These are phyloP conservation scores for Coemansia sp. DNA, from an alignment of 192 early-diverging fungal species.

Conservation along the genomic window DNA sequence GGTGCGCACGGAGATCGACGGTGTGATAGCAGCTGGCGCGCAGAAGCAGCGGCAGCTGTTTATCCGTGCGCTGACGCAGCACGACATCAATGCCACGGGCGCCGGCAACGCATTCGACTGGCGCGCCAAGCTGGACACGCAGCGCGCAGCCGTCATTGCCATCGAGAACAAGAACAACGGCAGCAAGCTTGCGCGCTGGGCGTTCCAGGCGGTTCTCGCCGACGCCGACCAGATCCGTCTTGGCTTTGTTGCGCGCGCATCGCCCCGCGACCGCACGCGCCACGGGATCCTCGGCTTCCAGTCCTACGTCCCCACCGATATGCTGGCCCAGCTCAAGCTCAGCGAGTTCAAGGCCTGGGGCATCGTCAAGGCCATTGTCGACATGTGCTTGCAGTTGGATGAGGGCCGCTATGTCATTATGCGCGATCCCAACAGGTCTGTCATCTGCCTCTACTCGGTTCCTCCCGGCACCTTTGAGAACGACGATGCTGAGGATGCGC, in stretches of 20 bases:
- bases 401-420: constrained; percentile 96
- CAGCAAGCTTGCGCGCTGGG: constrained; percentile 93
- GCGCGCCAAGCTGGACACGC: constrained; percentile 90
- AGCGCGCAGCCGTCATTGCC: constrained; percentile 94
- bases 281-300: constrained; percentile 84
- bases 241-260: constrained; percentile 79
- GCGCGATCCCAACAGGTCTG: constrained; percentile 94
- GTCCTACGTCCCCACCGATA: constrained; percentile 85
- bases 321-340: constrained; percentile 86
- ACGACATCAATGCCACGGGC: constrained; percentile 82
- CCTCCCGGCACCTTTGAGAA: constrained; percentile 69
- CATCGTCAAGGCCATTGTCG: constrained; percentile 91
- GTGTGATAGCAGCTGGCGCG: constrained; percentile 61
- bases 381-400: constrained; percentile 77
- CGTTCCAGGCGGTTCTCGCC: constrained; percentile 85
- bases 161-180: constrained; percentile 98
- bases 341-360: constrained; percentile 90
- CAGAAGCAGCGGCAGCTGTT: constrained; percentile 59
- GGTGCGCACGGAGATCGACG: constrained; percentile 89
- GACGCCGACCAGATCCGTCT: constrained; percentile 90
- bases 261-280: constrained; percentile 73
- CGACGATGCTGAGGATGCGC: constrained; percentile 22
- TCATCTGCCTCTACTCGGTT: constrained; percentile 79
- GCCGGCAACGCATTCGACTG: constrained; percentile 89
- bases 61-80: constrained; percentile 88